Conservation (phyloP, 2,329 filamentous ascomycete genomes). For the Clonostachys rhizophaga region DNA sequence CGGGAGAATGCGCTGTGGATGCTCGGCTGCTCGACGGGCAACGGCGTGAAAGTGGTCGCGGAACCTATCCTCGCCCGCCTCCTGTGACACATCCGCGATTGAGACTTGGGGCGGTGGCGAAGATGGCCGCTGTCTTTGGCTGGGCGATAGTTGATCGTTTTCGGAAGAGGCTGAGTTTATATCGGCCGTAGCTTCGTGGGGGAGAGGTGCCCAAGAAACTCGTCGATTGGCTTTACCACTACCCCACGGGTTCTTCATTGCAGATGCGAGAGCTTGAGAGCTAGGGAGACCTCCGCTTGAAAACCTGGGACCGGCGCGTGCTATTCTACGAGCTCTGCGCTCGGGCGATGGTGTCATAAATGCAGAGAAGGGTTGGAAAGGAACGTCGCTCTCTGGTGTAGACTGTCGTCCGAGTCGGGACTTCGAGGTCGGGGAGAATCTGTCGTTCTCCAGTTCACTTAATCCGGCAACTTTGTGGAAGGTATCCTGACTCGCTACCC, state of each 20-base stretch:
- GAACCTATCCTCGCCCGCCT: conserved; percentile 29
- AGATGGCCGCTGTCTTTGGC: conserved; percentile 12
- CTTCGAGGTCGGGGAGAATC: too few relatives aligned
- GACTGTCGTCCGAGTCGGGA: too few relatives aligned
- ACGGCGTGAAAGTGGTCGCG: conserved; percentile 41
- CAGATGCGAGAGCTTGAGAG: conserved; percentile 27
- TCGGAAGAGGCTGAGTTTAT: too few relatives aligned
- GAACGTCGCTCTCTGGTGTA: conserved; percentile 41
- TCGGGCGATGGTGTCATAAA: conserved; percentile 47
- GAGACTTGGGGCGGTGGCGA: conserved; percentile 38
- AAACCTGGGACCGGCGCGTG: conserved; percentile 9
- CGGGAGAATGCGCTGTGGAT: conserved; percentile 28
- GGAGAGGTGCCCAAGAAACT: conserved; percentile 30
- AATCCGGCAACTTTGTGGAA: too few relatives aligned
- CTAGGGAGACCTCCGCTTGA: conserved; percentile 17
- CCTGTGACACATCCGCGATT: conserved; percentile 23
- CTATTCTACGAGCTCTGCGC: conserved; percentile 11
- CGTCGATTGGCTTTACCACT: conserved; percentile 15
- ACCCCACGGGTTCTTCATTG: conserved; percentile 25
- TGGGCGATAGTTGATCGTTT: not conserved
- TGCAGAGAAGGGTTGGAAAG: conserved; percentile 45
- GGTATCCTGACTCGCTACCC: not conserved
- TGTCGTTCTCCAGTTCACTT: too few relatives aligned
- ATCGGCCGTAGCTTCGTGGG: conserved; percentile 9
- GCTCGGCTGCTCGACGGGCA: conserved; percentile 23